Conservation (phyloP, 176 grass and related monocot species). For the Miscanthus lutarioriparius region DNA sequence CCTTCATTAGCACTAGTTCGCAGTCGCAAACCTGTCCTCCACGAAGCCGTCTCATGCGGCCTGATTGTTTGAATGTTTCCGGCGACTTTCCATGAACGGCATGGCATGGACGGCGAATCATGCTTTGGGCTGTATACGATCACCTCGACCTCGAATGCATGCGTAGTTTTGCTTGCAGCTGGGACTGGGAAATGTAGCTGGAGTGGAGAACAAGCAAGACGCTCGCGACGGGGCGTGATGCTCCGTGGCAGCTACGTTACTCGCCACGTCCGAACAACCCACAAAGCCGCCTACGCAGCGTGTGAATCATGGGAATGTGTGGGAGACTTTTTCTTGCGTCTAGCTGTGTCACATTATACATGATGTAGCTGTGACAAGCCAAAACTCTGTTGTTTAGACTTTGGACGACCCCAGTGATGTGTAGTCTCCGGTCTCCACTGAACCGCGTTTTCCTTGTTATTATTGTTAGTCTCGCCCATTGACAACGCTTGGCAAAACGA, state of each 20-base stretch:
- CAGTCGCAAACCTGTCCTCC: neutral
- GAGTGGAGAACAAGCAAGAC: neutral
- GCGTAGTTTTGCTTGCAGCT: no score
- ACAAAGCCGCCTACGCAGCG: neutral
- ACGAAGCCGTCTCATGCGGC: neutral
- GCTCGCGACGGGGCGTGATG: neutral
- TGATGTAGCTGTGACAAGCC: neutral
- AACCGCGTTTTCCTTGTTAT: neutral
- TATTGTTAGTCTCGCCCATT: neutral
- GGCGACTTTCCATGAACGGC: neutral
- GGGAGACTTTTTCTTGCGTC: rapidly evolving
- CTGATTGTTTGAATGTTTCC: neutral
- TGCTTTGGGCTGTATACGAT: neutral
- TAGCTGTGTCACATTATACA: neutral
- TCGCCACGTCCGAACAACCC: neutral
- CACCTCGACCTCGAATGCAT: neutral
- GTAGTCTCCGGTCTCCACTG: neutral
- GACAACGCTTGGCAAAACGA: no score
- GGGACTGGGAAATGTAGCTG: neutral
- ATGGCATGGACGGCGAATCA: neutral
- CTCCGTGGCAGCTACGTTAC: conserved; percentile 14
- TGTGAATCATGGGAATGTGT: neutral
- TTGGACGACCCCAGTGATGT: neutral
- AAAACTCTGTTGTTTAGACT: neutral
- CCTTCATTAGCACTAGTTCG: neutral